Base-by-base conservation (phyloP, 805 yeast species). In the Yamadazyma paraphyllophila region DNA sequence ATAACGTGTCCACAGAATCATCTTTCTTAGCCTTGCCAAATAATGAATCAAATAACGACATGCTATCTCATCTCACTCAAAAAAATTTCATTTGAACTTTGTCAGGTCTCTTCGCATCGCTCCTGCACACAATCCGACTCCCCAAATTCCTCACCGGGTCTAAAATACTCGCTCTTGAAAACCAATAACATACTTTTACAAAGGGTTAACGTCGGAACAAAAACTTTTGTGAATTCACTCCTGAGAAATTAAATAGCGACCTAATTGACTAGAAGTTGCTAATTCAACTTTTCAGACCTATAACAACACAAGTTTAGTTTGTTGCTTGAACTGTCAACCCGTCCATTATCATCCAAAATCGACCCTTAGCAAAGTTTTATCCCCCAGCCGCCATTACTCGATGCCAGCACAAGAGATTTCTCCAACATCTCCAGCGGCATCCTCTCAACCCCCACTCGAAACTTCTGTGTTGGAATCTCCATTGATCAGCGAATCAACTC, bases 11-110 rank as follows among this genome's bases (percentile, higher is more conserved):
- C n/a, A 70, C 64, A 12, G 54, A 41, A 46, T 54, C 47, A 48
- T 69, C 74, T 15, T 60, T 55, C 24, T 59, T 54, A 14, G 60
- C 52, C 16, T 51, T 48, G 13, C 69, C 69, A 54, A 71, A 70
- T 39, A 71, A 59, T 7, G 60, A 43, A 46, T 62, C 58, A 49
- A 70, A 68, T 30, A 63, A 56, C 13, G 73, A 66, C 74, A 70
- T 70, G 26, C 20, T 46, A 48, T 44, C 53, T 50, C 55, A 52
- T 49, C 56, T 47, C 53, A 40, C 31, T 34, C 39, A 13, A 39
- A 46, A 49, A 49, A 48, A 43, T 38, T 46, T 36, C 26, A 29
- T 14, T 16, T 10, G 13, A 26, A 29, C 8, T 36, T 33, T 14
- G 13, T 33, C 36, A 33, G 36, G 36, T 10, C 26, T 12, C 20